Evolutionary conservation across 2,329 filamentous ascomycete genomes (phyloP), one percentile per base, ranked within the genome.

Genomic region (Talaromyces islandicus): DNA sequence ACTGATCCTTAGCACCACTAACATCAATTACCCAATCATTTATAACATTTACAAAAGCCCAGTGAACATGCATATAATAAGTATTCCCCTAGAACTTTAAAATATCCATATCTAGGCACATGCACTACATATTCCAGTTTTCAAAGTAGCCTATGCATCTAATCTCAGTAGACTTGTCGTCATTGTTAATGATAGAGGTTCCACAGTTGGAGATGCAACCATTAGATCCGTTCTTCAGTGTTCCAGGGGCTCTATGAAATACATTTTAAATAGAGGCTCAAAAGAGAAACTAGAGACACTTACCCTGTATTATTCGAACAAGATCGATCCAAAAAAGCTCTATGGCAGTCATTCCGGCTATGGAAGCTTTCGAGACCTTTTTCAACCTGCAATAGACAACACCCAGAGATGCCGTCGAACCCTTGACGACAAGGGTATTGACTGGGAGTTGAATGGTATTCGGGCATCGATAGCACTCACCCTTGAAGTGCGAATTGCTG

Each of bases 181-280:
- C 46, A 7, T 63, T 60, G 50, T 68, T 66, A 60, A 73, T 66
- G 55, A 79, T 71, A 27, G 75, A 63, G 41, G 64, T 66, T 25
- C 78, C 74, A 63, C 78, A 77, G 67, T 75, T 79, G 54, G 70
- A 75, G 53, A 80, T 75, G 61, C 75, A 77, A 21, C 73, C 74
- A 61, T 74, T 69, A 6, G 62, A 69, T 1, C 70, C 69, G 4
- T 64, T 58, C 11, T 64, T 58, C 10, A 72, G 67, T 3, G 75
- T 78, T 14, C 77, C 77, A 2, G 75, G 78, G 0, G 65, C 65
- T 2, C 74, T 74, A 46, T 21, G 21, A 7, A 46, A 46, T 4
- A 12, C 7, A 12, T 19, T 24, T 46, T 21, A 46, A 19, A 46
- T 24, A 10, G 11, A 24, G 43, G n/a, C n/a, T 24, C 11, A 14